Evolutionary conservation across 345 rosid genomes (phyloP).

Genomic region (Hypericum perforatum): DNA sequence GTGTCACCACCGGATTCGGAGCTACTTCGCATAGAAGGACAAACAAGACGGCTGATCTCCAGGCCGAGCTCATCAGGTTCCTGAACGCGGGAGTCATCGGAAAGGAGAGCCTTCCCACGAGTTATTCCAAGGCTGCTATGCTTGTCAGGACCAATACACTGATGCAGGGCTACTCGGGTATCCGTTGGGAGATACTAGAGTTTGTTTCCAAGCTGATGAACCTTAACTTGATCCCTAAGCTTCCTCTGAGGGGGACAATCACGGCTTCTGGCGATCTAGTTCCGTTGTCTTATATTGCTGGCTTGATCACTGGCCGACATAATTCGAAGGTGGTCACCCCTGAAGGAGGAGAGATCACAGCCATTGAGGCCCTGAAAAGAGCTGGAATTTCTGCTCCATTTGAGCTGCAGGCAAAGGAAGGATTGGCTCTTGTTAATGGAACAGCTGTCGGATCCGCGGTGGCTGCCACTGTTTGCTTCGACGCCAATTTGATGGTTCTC

Average conservation of each 20-base stretch:
- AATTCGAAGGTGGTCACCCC: constrained; percentile 33
- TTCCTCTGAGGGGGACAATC: constrained; percentile 46
- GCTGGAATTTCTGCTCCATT: constrained; percentile 31
- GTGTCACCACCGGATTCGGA: constrained; percentile 43
- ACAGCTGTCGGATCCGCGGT: constrained; percentile 49
- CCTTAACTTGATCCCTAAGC: constrained; percentile 28
- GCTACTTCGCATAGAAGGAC: constrained; percentile 40
- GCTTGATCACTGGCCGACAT: constrained; percentile 33
- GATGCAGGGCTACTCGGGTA: constrained; percentile 46
- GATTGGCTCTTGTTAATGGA: constrained; percentile 41
- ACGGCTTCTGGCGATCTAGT: constrained; percentile 45
- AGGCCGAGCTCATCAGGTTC: constrained; percentile 42
- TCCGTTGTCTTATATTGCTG: constrained; percentile 44
- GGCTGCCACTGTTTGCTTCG: constrained; percentile 42
- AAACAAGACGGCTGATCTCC: constrained; percentile 23
- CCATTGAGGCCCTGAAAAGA: constrained; percentile 29
- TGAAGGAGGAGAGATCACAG: constrained; percentile 24
- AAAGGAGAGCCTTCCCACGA: constrained; percentile 22
- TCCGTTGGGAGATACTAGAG: constrained; percentile 41
- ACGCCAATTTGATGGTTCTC: constrained; percentile 37
- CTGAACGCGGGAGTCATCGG: constrained; percentile 39
- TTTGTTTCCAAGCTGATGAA: constrained; percentile 32
- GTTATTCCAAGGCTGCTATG: constrained; percentile 37
- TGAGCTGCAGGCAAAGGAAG: constrained; percentile 46
- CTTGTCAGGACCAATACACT: constrained; percentile 36